Base-by-base conservation (phyloP, 2,329 filamentous ascomycete genomes). In the Xylaria sp. region DNA sequence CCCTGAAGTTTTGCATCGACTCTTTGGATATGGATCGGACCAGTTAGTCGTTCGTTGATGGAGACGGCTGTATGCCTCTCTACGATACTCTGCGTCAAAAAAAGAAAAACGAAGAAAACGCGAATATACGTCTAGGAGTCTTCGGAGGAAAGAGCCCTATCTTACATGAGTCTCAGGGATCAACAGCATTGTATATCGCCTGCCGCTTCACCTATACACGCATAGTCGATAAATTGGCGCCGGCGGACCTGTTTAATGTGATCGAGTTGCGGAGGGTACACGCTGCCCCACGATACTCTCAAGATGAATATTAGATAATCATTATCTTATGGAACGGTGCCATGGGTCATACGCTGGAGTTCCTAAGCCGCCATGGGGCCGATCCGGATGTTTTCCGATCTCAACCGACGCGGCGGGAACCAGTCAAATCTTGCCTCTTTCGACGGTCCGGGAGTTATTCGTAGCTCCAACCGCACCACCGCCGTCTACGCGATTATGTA, bases 151-250 rank as follows among this genome's bases (percentile, higher is more conserved):
- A 62, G 3, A 54, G 33, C 18, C 48, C 59, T 8, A 54, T 62
- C 15, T 48, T 54, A n/a, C 25, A 54, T 41, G 20, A 4, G 33
- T 49, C 59, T 33, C 49, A 8, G 33, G 6, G 49, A 18, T 54
- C 48, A 43, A 62, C 59, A 9, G 48, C 59, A 18, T 23, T 62
- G 2, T 49, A 62, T 9, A 62, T 54, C 8, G 59, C 59, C 39
- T 54, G 59, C 36, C 59, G 59, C 59, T 62, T 62, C 36, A 49
- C 33, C 13, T 28, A 43, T 10, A n/a, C 4, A 7, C 2, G 6
- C 15, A 20, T 43, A 6, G 20, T 43, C 7, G 10, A 9, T 23
- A 2, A 20, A 15, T 62, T 15, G 3, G 2, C 5, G 13, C n/a
- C 7, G 33, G 23, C 5, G 49, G 10, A 15, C 13, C 33, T 43